A percentile compares a stretch with the other conserved stretches of the same genome.
Evolutionary conservation across 2,329 filamentous ascomycete species (phyloP).

Genomic region (Botrytis deweyae): DNA sequence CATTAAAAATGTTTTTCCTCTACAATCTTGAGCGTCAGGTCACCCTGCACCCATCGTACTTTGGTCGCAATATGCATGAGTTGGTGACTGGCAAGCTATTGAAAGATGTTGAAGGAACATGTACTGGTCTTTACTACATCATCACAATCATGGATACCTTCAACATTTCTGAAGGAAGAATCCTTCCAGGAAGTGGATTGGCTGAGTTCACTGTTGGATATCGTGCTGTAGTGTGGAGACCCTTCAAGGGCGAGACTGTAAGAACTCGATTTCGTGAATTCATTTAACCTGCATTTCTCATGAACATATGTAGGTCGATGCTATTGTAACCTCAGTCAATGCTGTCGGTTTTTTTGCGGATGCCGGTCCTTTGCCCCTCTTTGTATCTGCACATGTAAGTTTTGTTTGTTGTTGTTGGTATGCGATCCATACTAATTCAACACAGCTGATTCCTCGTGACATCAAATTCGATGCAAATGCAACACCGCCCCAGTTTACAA

Average conservation of each 20-base stretch:
- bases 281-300: slow-evolving; percentile 27
- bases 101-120: slow-evolving; percentile 91
- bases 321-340: slow-evolving; percentile 87
- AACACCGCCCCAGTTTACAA: slow-evolving; percentile 93
- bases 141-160: slow-evolving; percentile 97
- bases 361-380: slow-evolving; percentile 74
- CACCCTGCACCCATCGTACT: slow-evolving; percentile 94
- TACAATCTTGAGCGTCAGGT: slow-evolving; percentile 95
- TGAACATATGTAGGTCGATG: slow-evolving; percentile 70
- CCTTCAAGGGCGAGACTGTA: slow-evolving; percentile 97
- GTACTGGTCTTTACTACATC: slow-evolving; percentile 94
- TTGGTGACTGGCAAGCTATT: slow-evolving; percentile 87
- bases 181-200: slow-evolving; percentile 85
- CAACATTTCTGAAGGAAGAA: slow-evolving; percentile 89
- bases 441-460: slow-evolving; percentile 81
- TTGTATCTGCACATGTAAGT: slow-evolving; percentile 57
- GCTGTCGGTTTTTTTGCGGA: slow-evolving; percentile 88
- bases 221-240: slow-evolving; percentile 94
- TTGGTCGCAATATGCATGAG: slow-evolving; percentile 89
- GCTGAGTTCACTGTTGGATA: slow-evolving; percentile 95
- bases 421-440: slow-evolving; percentile 27
- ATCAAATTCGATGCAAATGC: slow-evolving; percentile 95
- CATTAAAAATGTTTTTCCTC: slow-evolving; percentile 83
- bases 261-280: slow-evolving; percentile 38
- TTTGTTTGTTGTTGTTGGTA: not conserved